Conservation (phyloP, 2,329 filamentous ascomycete species). For the Claviceps africana region DNA sequence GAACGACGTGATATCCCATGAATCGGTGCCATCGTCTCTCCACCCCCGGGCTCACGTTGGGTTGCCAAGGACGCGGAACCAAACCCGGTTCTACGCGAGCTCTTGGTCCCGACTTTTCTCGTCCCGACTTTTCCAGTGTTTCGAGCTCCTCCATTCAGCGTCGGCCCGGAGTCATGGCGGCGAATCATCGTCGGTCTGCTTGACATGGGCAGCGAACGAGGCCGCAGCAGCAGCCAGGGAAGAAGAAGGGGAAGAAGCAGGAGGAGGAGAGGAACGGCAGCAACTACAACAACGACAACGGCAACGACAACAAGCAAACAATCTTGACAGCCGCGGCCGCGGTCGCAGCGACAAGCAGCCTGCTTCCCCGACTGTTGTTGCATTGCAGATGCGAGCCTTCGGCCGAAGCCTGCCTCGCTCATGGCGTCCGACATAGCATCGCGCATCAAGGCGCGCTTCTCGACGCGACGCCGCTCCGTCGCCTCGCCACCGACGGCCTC, state of each 20-base stretch:
- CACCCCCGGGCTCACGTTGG: not conserved
- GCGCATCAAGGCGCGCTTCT: slow-evolving; percentile 33
- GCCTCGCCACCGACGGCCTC: slow-evolving; percentile 23
- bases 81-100: not conserved
- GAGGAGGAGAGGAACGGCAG: no score
- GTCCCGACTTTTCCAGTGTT: no score
- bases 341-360: no score
- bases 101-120: not conserved
- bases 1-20: not conserved
- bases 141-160: not conserved
- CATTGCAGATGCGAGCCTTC: slow-evolving; percentile 4
- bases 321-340: no score
- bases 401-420: not conserved
- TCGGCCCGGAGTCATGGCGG: not conserved
- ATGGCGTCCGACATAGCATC: slow-evolving; percentile 33
- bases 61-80: not conserved
- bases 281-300: not conserved
- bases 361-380: not conserved
- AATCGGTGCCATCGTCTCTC: not conserved
- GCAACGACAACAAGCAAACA: not conserved
- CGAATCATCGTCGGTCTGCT: not conserved
- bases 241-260: no score
- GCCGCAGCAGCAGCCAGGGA: not conserved
- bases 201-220: not conserved
- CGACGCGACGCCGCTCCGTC: slow-evolving; percentile 27